These are phyloP conservation scores for Xylaria digitata DNA, from an alignment of 2,329 filamentous ascomycete species.

Conservation along the genomic window DNA sequence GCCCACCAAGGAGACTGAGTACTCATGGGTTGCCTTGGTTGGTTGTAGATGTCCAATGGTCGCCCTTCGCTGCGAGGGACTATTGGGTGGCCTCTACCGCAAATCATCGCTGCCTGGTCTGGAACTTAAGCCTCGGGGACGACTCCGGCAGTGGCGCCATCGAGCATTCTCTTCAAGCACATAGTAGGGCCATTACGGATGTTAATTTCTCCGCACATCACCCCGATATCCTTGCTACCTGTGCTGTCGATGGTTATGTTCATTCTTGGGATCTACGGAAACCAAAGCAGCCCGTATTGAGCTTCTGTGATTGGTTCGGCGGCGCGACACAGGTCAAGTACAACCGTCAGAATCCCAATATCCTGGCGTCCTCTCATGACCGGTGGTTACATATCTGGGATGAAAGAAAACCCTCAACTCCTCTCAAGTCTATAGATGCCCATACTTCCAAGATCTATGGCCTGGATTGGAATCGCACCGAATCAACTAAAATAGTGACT, in stretches of 20 bases:
- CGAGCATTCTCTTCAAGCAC: slow-evolving; percentile 87
- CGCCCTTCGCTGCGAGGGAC: slow-evolving; percentile 86
- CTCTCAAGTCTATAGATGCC: slow-evolving; percentile 85
- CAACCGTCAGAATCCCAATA: slow-evolving; percentile 86
- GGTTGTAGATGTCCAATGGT: slow-evolving; percentile 97
- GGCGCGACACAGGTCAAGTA: slow-evolving; percentile 96
- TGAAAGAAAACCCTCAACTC: slow-evolving; percentile 79
- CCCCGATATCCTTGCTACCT: slow-evolving; percentile 88
- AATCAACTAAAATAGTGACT: slow-evolving; percentile 78
- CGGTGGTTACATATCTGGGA: slow-evolving; percentile 91
- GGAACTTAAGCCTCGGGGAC: slow-evolving; percentile 86
- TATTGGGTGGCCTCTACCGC: slow-evolving; percentile 96
- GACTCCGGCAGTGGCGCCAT: slow-evolving; percentile 78
- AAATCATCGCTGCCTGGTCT: slow-evolving; percentile 93
- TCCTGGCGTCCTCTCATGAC: slow-evolving; percentile 91
- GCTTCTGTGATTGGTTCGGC: slow-evolving; percentile 92
- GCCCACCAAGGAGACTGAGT: slow-evolving; percentile 81
- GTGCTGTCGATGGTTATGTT: slow-evolving; percentile 91
- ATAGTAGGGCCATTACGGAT: slow-evolving; percentile 90
- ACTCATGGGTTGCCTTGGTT: slow-evolving; percentile 92
- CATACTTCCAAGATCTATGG: slow-evolving; percentile 96
- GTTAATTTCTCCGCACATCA: slow-evolving; percentile 97
- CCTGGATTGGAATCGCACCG: slow-evolving; percentile 89
- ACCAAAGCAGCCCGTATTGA: slow-evolving; percentile 77
- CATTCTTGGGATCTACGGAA: slow-evolving; percentile 90